Evolutionary conservation across 768 basidiomycete species (phyloP).

Genomic region (Auricularia auricula-judae): DNA sequence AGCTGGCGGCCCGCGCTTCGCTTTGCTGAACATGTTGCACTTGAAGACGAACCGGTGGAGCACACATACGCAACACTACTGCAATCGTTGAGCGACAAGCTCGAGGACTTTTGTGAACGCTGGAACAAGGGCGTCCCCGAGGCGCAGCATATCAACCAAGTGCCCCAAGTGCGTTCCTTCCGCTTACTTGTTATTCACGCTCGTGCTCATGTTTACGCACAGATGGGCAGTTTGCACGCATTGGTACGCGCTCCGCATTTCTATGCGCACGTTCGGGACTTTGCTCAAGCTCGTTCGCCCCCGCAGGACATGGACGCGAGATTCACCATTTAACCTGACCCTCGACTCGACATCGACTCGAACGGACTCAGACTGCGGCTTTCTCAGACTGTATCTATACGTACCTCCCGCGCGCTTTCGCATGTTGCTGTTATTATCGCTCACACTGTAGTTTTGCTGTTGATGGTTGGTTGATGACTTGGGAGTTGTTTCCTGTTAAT

Average conservation of each 20-base stretch:
- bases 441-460: conserved; percentile 7
- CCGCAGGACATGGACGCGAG: background rate
- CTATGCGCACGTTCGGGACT: background rate
- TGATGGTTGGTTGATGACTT: background rate
- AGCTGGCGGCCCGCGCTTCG: background rate
- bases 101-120: background rate
- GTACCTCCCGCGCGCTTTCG: background rate
- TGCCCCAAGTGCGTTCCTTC: background rate
- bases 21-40: background rate
- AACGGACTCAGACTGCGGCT: background rate
- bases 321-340: background rate
- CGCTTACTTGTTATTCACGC: too few species aligned
- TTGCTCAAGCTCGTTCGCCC: background rate
- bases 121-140: background rate
- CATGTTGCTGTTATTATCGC: conserved; percentile 12
- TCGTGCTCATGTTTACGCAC: too few species aligned
- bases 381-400: background rate
- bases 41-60: background rate
- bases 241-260: background rate
- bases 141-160: background rate
- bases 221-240: background rate
- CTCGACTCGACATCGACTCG: background rate
- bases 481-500: background rate
- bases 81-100: background rate
- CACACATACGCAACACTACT: background rate